These are phyloP conservation scores for Zasmidium cellare DNA, from an alignment of 2,329 filamentous ascomycete species.

Conservation along the genomic window DNA sequence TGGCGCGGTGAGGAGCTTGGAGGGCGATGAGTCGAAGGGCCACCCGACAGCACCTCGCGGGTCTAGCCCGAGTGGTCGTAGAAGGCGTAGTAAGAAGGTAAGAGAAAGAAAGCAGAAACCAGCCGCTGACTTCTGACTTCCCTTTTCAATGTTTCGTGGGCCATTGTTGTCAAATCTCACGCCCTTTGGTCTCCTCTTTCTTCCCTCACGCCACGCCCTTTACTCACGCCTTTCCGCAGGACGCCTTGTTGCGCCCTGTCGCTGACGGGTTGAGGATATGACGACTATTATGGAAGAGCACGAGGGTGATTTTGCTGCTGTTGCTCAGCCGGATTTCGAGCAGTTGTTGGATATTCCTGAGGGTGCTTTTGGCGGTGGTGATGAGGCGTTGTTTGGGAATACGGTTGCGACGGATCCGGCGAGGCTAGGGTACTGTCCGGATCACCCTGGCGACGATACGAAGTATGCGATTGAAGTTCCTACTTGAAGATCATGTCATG, in stretches of 20 bases:
- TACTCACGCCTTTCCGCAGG: neutral
- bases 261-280: conserved; percentile 8
- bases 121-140: too few relatives aligned
- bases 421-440: conserved; percentile 9
- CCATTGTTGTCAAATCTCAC: conserved; percentile 6
- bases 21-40: neutral
- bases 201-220: neutral
- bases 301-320: conserved; percentile 13
- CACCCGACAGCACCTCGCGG: too few relatives aligned
- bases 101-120: too few relatives aligned
- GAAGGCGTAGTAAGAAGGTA: too few relatives aligned
- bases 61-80: too few relatives aligned
- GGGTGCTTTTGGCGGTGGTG: conserved; percentile 11
- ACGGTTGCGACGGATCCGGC: neutral
- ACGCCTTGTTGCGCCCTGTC: conserved; percentile 1
- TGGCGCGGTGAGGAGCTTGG: neutral
- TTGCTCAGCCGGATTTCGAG: conserved; percentile 15
- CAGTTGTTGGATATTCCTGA: conserved; percentile 15
- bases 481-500: neutral
- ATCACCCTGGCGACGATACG: conserved; percentile 17
- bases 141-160: conserved; percentile 6
- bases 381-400: conserved; percentile 3
- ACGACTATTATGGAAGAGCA: conserved; percentile 18
- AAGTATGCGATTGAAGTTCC: conserved; percentile 7
- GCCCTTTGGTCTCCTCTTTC: conserved; percentile 7